phyloP scores from a whole-genome alignment of 106 monocot genomes.

The Gastrodia elata region DNA sequence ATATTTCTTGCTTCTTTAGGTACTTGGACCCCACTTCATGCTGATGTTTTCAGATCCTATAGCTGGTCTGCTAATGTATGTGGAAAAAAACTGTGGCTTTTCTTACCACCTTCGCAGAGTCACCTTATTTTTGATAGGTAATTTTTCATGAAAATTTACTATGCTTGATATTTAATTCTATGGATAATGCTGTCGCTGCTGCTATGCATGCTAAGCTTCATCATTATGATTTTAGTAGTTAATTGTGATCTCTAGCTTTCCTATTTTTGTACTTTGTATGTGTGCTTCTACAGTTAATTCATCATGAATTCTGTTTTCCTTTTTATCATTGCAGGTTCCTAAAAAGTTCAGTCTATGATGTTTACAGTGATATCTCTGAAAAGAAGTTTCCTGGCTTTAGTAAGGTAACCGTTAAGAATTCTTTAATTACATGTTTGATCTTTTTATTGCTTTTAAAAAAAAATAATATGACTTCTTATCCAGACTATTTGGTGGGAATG shows the following conservation, averaged over 20 bases:
- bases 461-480: conserved; percentile 17
- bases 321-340: conserved; percentile 35
- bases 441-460: too few relatives aligned
- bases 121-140: conserved; percentile 84
- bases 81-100: conserved; percentile 78
- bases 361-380: conserved; percentile 61
- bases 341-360: conserved; percentile 66
- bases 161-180: not conserved
- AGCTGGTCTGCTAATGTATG: conserved; percentile 99
- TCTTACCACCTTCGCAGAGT: conserved; percentile 73
- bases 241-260: not conserved
- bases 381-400: conserved; percentile 75
- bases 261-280: not conserved
- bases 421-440: too few relatives aligned
- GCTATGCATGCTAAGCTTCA: not conserved
- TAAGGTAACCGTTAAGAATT: conserved; percentile 31
- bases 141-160: not conserved
- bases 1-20: conserved; percentile 29
- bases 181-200: not conserved
- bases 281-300: not conserved
- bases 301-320: conserved; percentile 3
- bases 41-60: conserved; percentile 98
- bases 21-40: conserved; percentile 99
- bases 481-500: conserved; percentile 89
- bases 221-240: not conserved